A percentile compares a stretch with the other conserved stretches of the same genome.
Conservation (phyloP, 148 eudicot species). For the Agrostemma githago region DNA sequence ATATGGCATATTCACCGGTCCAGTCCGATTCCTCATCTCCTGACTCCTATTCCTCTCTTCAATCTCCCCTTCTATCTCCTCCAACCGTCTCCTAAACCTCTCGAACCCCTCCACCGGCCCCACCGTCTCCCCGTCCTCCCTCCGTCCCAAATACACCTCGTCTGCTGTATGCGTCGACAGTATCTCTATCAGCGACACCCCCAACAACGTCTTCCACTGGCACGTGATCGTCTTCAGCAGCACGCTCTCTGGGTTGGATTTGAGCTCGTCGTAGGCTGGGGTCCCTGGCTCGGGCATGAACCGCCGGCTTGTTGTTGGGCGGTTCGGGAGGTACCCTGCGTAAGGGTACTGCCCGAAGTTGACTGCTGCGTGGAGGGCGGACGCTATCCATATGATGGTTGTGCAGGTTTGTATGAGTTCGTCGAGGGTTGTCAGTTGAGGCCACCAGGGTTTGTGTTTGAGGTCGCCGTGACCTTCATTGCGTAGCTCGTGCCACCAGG, state of each 20-base stretch:
- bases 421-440: conserved; percentile 40
- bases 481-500: conserved; percentile 74
- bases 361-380: conserved; percentile 22
- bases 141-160: conserved; percentile 74
- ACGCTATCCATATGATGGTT: conserved; percentile 16
- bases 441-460: conserved; percentile 81
- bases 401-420: not conserved
- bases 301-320: conserved; percentile 15
- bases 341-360: conserved; percentile 27
- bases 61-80: conserved; percentile 54
- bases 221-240: conserved; percentile 65
- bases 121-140: conserved; percentile 61
- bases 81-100: conserved; percentile 44
- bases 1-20: conserved; percentile 70
- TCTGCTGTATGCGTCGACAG: conserved; percentile 73
- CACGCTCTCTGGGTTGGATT: conserved; percentile 42
- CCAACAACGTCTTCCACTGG: conserved; percentile 54
- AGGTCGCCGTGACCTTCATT: conserved; percentile 72
- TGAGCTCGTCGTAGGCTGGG: conserved; percentile 54
- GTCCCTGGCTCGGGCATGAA: conserved; percentile 39
- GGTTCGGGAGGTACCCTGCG: conserved; percentile 20
- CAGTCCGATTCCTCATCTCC: conserved; percentile 53
- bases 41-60: conserved; percentile 43
- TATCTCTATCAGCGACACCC: conserved; percentile 63
- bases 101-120: conserved; percentile 51